phyloP scores from a whole-genome alignment of 305 asterid species.

The Fraxinus sp. region DNA sequence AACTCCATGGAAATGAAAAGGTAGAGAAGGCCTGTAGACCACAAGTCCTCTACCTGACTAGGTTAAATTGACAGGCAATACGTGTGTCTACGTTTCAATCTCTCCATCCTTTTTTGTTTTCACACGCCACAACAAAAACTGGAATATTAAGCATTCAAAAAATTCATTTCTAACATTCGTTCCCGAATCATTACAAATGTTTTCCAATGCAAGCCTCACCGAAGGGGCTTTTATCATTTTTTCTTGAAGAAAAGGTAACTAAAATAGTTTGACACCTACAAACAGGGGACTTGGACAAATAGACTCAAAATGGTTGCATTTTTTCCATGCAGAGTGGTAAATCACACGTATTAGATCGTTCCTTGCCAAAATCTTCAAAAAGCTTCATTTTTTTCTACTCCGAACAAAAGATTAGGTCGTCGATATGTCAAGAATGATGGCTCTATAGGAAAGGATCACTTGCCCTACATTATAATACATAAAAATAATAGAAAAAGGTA shows the following conservation, averaged over 20 bases:
- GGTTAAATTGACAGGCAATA: not conserved
- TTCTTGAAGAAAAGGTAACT: not conserved
- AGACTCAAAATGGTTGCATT: not conserved
- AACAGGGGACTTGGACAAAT: not conserved
- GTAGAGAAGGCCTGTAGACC: not conserved
- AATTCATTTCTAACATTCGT: not conserved
- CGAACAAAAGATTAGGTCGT: not conserved
- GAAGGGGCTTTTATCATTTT: not conserved
- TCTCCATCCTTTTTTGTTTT: not conserved
- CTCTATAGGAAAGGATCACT: not conserved
- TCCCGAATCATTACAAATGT: not conserved
- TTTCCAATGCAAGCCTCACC: not conserved
- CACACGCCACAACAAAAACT: not conserved
- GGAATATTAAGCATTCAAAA: not conserved
- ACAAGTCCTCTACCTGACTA: not conserved
- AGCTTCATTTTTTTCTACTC: not conserved
- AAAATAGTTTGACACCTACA: not conserved
- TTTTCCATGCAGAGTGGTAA: not conserved
- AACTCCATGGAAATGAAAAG: not conserved
- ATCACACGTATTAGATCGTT: not conserved
- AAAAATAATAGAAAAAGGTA: not conserved
- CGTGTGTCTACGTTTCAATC: not conserved
- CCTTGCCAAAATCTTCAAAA: not conserved
- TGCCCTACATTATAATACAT: conserved; percentile 1
- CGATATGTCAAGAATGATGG: not conserved